These are phyloP conservation scores for Eremochloa ophiuroides DNA, from an alignment of 176 grass and related monocot species.

Conservation along the genomic window DNA sequence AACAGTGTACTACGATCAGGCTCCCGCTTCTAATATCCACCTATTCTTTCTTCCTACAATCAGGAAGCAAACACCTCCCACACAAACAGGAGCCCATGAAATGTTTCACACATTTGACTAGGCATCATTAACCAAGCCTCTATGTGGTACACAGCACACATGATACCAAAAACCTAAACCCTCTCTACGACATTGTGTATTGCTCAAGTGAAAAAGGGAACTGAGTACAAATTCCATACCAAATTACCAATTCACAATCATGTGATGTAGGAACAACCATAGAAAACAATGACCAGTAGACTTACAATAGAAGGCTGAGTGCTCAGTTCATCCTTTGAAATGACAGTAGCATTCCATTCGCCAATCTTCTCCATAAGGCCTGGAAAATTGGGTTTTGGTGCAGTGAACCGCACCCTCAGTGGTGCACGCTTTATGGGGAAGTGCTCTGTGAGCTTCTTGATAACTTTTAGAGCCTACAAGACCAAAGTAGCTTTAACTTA, in stretches of 20 bases:
- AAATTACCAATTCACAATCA: neutral
- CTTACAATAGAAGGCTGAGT: slow-evolving; percentile 64
- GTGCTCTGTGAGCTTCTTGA: slow-evolving; percentile 74
- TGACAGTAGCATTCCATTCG: slow-evolving; percentile 57
- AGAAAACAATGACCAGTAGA: neutral
- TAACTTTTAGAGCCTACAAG: slow-evolving; percentile 69
- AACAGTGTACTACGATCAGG: neutral
- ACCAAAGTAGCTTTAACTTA: neutral
- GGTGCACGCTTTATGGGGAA: slow-evolving; percentile 84
- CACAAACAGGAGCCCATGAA: no score
- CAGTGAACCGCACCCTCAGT: slow-evolving; percentile 65
- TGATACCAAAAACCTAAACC: neutral
- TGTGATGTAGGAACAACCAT: neutral
- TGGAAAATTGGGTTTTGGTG: slow-evolving; percentile 54
- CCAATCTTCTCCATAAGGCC: slow-evolving; percentile 62
- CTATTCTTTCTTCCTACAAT: neutral
- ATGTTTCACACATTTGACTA: neutral
- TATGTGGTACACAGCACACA: neutral
- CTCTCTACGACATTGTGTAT: neutral
- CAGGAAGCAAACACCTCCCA: neutral
- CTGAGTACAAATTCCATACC: neutral
- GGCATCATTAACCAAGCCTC: neutral
- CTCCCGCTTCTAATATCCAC: neutral
- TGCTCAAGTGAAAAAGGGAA: neutral
- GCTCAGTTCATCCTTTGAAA: slow-evolving; percentile 63